These are phyloP conservation scores for Fraxinus floribunda DNA, from an alignment of 305 asterid genomes.

Conservation along the genomic window DNA sequence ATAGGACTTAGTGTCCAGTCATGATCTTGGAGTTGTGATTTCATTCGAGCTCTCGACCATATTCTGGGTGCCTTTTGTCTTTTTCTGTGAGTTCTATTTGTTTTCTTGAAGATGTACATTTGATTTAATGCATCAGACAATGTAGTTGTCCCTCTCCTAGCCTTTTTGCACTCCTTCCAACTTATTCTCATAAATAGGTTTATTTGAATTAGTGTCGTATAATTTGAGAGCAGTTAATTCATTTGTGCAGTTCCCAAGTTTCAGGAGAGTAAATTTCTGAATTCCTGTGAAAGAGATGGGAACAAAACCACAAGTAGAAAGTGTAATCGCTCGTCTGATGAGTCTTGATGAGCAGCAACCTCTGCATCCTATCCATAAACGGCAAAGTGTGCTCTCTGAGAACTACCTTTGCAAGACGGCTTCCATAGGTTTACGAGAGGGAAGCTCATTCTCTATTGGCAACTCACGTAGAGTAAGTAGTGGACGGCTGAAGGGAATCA, in stretches of 20 bases:
- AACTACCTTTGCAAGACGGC: slow-evolving; percentile 54
- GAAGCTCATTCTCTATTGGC: slow-evolving; percentile 35
- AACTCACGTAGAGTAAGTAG: slow-evolving; percentile 23
- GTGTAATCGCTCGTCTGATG: slow-evolving; percentile 65
- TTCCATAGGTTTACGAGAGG: slow-evolving; percentile 42
- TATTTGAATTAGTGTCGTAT: background rate
- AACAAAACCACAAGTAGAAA: slow-evolving; percentile 35
- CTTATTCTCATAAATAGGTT: background rate
- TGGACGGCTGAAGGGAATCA: slow-evolving; percentile 26
- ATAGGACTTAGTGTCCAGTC: background rate
- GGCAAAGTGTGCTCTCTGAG: slow-evolving; percentile 53
- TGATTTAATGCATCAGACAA: background rate
- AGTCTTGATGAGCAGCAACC: slow-evolving; percentile 45
- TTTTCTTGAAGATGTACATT: background rate
- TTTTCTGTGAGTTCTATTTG: background rate
- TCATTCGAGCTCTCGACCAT: background rate
- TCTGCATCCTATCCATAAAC: slow-evolving; percentile 33
- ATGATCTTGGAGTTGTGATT: background rate
- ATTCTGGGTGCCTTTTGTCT: background rate
- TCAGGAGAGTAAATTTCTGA: slow-evolving; percentile 18
- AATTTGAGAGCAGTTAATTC: background rate
- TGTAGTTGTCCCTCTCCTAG: background rate
- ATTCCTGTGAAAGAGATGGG: slow-evolving; percentile 40
- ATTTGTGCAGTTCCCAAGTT: slow-evolving; percentile 28
- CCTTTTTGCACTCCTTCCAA: background rate